Base-by-base conservation (phyloP, 495 filamentous ascomycete genomes). In the Penicillium simplicissimum region DNA sequence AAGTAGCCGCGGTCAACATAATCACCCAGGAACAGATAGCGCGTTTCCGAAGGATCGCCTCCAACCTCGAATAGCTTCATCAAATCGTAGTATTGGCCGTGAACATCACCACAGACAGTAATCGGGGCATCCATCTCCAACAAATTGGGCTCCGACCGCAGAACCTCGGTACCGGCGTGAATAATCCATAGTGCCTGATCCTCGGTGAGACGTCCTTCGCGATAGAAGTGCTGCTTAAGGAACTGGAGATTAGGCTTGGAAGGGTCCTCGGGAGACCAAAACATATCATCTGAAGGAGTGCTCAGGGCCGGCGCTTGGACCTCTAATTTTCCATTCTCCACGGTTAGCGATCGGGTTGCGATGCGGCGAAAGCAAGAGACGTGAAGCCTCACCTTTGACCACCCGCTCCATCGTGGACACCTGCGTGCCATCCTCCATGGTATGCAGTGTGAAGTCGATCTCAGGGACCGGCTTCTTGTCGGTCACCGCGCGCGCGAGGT, bases 61-160 rank as follows among this genome's bases (percentile, higher is more conserved):
- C 95, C 95, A 52, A 98, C 95, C 74, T 98, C 95, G 74, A 98
- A 98, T 23, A 98, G 84, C 81, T 98, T 98, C 95, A 98, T 98
- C 74, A 98, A 76, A 78, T 98, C 95, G 70, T 96, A 98, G 76
- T 97, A 98, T 79, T 98, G 95, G 58, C 95, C 95, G 76, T 98
- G 95, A 55, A 98, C 93, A 71, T 98, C 95, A 69, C 95, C 95
- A 71, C 95, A 98, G 37, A 98, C 95, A n/a, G 95, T 98, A 73
- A 98, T 98, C 31, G 95, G 95, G 34, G 95, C 95, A 79, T 98
- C 95, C 95, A 98, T 98, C 81, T 98, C 95, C 61, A 98, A 85
- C 52, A 98, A 81, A 74, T 97, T 98, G 36, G 95, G 95, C 77
- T 98, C 95, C 42, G 85, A 79, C 63, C 86, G 87, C 56, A 98